Evolutionary conservation across 2,329 filamentous ascomycete species (phyloP), one percentile per base, ranked within the genome.

Genomic region (Pseudogymnoascus sp.): DNA sequence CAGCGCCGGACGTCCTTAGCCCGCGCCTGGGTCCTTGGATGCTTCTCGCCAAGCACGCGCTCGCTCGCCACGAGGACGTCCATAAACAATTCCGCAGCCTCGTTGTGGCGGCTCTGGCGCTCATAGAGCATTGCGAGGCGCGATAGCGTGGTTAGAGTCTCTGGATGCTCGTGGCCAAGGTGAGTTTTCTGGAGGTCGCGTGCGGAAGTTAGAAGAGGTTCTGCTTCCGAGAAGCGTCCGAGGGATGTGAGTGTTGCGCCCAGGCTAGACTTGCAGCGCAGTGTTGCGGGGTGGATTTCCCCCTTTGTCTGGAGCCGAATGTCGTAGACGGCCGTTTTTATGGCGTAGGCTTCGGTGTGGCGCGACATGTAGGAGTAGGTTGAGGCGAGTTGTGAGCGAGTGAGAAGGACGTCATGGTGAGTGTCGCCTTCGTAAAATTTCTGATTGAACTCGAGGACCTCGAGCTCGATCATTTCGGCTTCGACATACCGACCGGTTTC

Each of bases 341-440:
- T 50, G 15, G 21, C 13, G 13, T 50, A 50, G 44, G 44, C 44
- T 26, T 50, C 44, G 8, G 23, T 2, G 23, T 50, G 44, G 6
- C 44, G 44, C 21, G 23, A 50, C 44, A 50, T 50, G 23, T 17
- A 50, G 15, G 44, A 28, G 44, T 50, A 50, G 3, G 44, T 28
- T 50, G 44, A 50, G 8, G 44, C 44, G 4, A 50, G 44, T 10
- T 50, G 44, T 13, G 44, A 50, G 44, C 44, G 44, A 10, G 23
- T 50, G 44, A 50, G 44, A 13, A 50, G 44, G 10, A 50, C 44
- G 3, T 50, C 44, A 15, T 50, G 44, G 23, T 60, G 57, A 6
- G 57, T 60, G 57, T 38, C 35, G 11, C 35, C 35, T 17, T 60
- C 57, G 11, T 60, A 60, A 13, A 60, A 38, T 38, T 60, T 60